A percentile compares a stretch with the other conserved stretches of the same genome.
Conservation (phyloP, 2,329 filamentous ascomycete genomes). For the Neonectria magnoliae region DNA sequence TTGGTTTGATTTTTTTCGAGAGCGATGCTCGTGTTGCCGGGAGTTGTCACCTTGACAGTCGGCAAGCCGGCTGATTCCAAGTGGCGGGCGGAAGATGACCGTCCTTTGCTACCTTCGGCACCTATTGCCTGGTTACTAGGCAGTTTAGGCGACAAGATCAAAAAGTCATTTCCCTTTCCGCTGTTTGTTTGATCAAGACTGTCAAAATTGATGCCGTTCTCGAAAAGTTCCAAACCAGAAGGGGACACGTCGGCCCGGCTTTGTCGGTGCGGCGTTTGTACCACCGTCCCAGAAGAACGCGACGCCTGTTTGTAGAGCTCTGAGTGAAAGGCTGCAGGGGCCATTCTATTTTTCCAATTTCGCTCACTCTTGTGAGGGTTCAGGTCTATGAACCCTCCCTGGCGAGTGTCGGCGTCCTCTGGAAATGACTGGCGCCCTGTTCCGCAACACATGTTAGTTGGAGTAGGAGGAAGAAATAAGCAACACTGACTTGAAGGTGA, state of each 20-base stretch:
- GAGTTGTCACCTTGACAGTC: slow-evolving; percentile 6
- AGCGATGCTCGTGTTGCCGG: background rate
- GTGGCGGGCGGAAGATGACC: background rate
- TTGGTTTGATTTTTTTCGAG: slow-evolving; percentile 8
- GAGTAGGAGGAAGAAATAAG: background rate
- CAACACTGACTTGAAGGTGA: slow-evolving; percentile 39
- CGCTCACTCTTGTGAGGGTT: slow-evolving; percentile 1
- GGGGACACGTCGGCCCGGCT: slow-evolving; percentile 38
- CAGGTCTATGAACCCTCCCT: slow-evolving; percentile 27
- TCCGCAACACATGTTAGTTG: slow-evolving; percentile 22
- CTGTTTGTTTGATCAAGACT: slow-evolving; percentile 17
- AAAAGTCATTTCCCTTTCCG: background rate
- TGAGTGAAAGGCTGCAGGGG: background rate
- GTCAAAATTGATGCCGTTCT: slow-evolving; percentile 46
- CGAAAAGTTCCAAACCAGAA: slow-evolving; percentile 44
- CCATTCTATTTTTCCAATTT: background rate
- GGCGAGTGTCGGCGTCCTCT: background rate
- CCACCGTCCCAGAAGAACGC: slow-evolving; percentile 51
- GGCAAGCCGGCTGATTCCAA: slow-evolving; percentile 11
- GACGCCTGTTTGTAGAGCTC: slow-evolving; percentile 12
- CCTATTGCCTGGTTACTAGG: background rate
- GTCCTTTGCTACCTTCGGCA: background rate
- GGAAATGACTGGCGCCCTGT: slow-evolving; percentile 21
- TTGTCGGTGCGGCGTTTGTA: slow-evolving; percentile 47
- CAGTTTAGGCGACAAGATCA: background rate